Conservation (phyloP, 495 filamentous ascomycete species). For the Neurospora africana region DNA sequence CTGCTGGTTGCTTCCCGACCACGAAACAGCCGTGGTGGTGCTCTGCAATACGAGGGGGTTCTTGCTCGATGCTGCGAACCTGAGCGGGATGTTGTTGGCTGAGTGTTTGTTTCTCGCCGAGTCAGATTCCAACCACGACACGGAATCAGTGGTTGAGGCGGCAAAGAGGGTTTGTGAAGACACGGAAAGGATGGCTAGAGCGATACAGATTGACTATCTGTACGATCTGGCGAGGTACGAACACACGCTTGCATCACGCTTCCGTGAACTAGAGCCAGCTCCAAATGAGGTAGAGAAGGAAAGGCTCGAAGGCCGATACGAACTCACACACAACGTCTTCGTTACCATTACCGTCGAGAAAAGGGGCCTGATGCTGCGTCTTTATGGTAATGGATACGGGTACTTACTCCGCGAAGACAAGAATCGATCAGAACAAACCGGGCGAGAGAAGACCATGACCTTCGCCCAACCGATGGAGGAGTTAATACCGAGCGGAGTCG, state of each 20-base stretch:
- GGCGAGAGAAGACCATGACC: conserved; percentile 7
- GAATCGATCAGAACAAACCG: no score
- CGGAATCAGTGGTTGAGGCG: neutral
- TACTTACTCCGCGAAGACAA: conserved; percentile 8
- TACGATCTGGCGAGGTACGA: neutral
- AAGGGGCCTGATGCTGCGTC: neutral
- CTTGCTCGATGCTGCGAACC: conserved; percentile 11
- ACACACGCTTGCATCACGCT: neutral
- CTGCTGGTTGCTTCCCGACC: conserved; percentile 2
- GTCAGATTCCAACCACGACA: neutral
- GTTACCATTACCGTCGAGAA: neutral
- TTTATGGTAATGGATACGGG: neutral
- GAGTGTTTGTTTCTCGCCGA: neutral
- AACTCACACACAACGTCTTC: neutral
- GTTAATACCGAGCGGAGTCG: conserved; percentile 4
- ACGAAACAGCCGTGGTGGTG: conserved; percentile 8
- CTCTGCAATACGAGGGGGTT: conserved; percentile 13
- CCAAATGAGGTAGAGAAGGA: neutral
- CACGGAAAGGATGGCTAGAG: neutral
- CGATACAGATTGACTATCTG: neutral
- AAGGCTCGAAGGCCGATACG: neutral
- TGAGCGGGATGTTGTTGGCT: conserved; percentile 7
- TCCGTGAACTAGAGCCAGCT: neutral
- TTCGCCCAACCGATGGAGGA: conserved; percentile 10
- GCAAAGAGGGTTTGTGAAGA: neutral